A percentile compares a stretch with the other conserved stretches of the same genome.
Evolutionary conservation across 2,329 filamentous ascomycete genomes (phyloP).

Genomic region (Diaporthe nobilis): DNA sequence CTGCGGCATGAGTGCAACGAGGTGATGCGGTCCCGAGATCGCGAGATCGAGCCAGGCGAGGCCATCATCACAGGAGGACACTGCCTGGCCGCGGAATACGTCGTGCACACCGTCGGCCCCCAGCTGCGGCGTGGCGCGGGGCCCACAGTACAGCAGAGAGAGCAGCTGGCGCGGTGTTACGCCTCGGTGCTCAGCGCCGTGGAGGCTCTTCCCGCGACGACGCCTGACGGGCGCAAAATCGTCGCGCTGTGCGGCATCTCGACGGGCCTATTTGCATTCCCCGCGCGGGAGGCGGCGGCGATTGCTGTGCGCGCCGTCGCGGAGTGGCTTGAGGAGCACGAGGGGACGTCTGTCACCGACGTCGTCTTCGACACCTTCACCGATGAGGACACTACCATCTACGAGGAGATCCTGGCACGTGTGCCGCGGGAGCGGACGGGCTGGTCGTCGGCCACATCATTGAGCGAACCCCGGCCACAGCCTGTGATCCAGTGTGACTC

Average conservation of each 20-base stretch:
- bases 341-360: constrained; percentile 47
- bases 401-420: constrained; percentile 37
- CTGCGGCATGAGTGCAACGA: constrained; percentile 50
- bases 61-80: constrained; percentile 49
- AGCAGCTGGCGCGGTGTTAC: constrained; percentile 50
- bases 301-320: constrained; percentile 49
- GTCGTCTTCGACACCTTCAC: constrained; percentile 53
- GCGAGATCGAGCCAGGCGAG: constrained; percentile 47
- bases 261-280: constrained; percentile 54
- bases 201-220: constrained; percentile 44
- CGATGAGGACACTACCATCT: constrained; percentile 45
- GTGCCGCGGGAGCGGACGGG: neutral
- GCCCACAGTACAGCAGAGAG: constrained; percentile 43
- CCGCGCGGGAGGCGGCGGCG: constrained; percentile 46
- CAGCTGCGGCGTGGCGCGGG: constrained; percentile 46
- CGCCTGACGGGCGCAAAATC: constrained; percentile 47
- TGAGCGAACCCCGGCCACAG: constrained; percentile 45
- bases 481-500: neutral
- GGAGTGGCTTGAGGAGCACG: constrained; percentile 48
- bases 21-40: constrained; percentile 46
- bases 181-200: constrained; percentile 48
- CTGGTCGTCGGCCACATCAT: neutral
- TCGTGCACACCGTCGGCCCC: constrained; percentile 54
- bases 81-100: constrained; percentile 47
- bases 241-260: constrained; percentile 53